A percentile compares a stretch with the other conserved stretches of the same genome.
Evolutionary conservation across 345 rosid species (phyloP).

Genomic region (Euphorbia peplus): DNA sequence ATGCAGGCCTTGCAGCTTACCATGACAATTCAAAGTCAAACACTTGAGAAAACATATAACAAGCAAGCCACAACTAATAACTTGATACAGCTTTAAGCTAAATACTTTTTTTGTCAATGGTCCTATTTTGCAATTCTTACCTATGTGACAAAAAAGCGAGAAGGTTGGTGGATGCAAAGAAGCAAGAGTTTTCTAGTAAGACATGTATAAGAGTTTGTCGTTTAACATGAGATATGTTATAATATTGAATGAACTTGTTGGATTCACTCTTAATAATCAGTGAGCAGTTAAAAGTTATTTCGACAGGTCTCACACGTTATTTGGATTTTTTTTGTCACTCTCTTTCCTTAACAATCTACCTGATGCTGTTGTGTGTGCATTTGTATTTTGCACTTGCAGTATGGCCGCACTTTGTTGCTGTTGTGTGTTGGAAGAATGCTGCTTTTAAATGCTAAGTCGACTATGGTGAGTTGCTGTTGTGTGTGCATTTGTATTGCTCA

Average conservation of each 20-base stretch:
- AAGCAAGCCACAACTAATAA: not conserved
- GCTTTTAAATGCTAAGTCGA: conserved; percentile 25
- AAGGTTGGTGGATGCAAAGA: not conserved
- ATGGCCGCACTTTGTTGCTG: conserved; percentile 44
- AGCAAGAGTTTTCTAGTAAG: not conserved
- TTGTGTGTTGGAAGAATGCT: conserved; percentile 47
- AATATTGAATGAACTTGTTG: not conserved
- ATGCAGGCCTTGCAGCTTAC: not conserved
- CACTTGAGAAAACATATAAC: not conserved
- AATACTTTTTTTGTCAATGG: too few species aligned
- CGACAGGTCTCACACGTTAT: not conserved
- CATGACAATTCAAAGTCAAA: not conserved
- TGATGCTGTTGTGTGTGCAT: too few species aligned
- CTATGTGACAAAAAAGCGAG: not conserved
- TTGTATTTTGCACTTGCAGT: conserved; percentile 7
- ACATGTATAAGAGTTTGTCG: not conserved
- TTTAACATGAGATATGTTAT: not conserved
- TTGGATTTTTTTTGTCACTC: too few species aligned
- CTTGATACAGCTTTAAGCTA: not conserved
- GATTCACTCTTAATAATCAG: not conserved
- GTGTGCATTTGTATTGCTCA: conserved; percentile 1
- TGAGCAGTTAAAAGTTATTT: not conserved
- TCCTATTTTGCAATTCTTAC: not conserved
- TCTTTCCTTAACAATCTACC: too few species aligned
- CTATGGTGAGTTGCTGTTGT: conserved; percentile 10